These are phyloP conservation scores for Stemphylium vesicarium DNA, from an alignment of 2,329 filamentous ascomycete species.

Conservation along the genomic window DNA sequence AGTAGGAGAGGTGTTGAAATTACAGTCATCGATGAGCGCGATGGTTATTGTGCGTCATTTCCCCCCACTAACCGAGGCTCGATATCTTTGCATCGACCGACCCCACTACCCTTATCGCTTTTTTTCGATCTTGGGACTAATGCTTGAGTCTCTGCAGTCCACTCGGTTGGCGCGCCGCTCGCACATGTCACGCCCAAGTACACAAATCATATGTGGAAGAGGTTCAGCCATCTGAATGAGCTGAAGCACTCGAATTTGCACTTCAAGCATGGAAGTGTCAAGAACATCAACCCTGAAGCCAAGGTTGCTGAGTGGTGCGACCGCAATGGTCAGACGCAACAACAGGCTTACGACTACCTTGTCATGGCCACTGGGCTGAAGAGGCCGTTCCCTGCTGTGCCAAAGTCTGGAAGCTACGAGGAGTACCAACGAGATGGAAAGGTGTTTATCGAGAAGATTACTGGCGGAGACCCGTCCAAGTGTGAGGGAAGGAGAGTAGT, in stretches of 20 bases:
- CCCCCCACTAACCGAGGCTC: slow-evolving; percentile 26
- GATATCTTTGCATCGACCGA: slow-evolving; percentile 1
- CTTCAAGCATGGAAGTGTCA: slow-evolving; percentile 70
- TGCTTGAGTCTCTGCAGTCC: slow-evolving; percentile 58
- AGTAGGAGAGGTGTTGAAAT: slow-evolving; percentile 67
- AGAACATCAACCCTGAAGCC: slow-evolving; percentile 62
- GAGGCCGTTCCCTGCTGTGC: slow-evolving; percentile 74
- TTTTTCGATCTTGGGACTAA: slow-evolving; percentile 21
- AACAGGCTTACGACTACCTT: slow-evolving; percentile 72
- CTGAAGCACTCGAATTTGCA: slow-evolving; percentile 68
- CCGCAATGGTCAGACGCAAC: slow-evolving; percentile 55
- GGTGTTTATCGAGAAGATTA: slow-evolving; percentile 61
- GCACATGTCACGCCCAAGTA: slow-evolving; percentile 70
- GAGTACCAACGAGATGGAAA: slow-evolving; percentile 68
- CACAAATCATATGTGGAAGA: slow-evolving; percentile 72
- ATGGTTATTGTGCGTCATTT: slow-evolving; percentile 73
- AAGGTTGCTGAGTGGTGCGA: slow-evolving; percentile 66
- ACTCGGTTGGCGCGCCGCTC: slow-evolving; percentile 77
- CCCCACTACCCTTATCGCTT: slow-evolving; percentile 11
- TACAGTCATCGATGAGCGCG: slow-evolving; percentile 78
- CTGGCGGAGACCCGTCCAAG: slow-evolving; percentile 34
- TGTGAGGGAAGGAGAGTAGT: slow-evolving; percentile 60
- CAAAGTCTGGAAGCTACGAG: slow-evolving; percentile 67
- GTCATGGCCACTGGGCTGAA: slow-evolving; percentile 73
- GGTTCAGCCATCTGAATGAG: slow-evolving; percentile 70